Evolutionary conservation across 139 green algal species (phyloP), one percentile per base, ranked within the genome.

Genomic region (Dunaliella primolecta): DNA sequence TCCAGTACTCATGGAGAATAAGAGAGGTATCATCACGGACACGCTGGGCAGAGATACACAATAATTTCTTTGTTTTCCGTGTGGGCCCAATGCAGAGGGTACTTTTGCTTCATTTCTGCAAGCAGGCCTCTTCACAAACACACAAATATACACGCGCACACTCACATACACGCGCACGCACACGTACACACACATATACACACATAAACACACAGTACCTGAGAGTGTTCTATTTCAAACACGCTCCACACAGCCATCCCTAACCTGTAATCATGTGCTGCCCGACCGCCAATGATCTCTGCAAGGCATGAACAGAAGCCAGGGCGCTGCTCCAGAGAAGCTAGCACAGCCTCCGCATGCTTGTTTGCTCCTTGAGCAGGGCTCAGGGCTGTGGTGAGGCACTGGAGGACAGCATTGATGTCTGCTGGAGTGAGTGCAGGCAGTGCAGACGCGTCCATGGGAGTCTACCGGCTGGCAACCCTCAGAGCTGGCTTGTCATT

Each of bases 301-400:
- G 92, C 89, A 0, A 98, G 85, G 75, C 95, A 98, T 1, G 95
- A 98, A 84, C 93, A 96, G 87, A 96, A 98, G 31, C 94, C 93
- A 27, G 87, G 80, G 0, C 94, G 87, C 0, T 81, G 24, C 83
- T 96, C 95, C 33, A 95, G 85, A 0, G 89, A 79, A 1, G 85
- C 38, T 75, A 98, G 81, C 2, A 90, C 81, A 0, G 84, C 84
- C 81, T 98, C 95, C 32, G 95, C 92, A 36, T 91, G 84, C 82
- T 94, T 95, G 35, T 94, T 93, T 0, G 88, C 83, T 15, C 64
- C 75, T 23, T 84, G n/a, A n/a, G 96, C 91, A 24, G 87, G 82
- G 83, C 89, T 97, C 0, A 98, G 84, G 1, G 93, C 92, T 23
- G 70, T 81, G 20, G 88, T 84, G 57, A 97, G 82, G 71, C 86